Evolutionary conservation across 345 rosid species (phyloP), one percentile per base, ranked within the genome.

Genomic region (Populus deltoides): DNA sequence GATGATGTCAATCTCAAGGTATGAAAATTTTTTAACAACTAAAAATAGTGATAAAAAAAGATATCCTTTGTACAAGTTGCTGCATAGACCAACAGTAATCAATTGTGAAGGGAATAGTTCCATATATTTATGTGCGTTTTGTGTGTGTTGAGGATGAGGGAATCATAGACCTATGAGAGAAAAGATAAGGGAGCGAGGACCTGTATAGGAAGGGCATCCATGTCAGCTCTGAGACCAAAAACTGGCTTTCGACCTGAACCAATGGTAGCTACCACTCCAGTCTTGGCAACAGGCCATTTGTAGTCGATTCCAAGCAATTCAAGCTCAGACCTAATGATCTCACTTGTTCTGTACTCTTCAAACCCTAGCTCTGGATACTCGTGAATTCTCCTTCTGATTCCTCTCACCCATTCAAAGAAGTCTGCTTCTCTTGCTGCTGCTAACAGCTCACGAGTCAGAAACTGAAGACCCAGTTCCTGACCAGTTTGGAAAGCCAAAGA

Each of bases 181-280:
- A 22, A 74, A 71, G 15, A n/a, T n/a, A n/a, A 31, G 75, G 35
- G 65, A 66, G n/a, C 1, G 62, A 22, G 13, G 38, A 92, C 97
- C 91, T 92, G 92, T 47, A 90, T 59, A 1, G 92, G 94, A 71
- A 92, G 92, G 71, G 91, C 92, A 76, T 92, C 97, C 93, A 90
- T 92, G 81, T 90, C 93, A 62, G 92, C 92, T 77, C 92, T 85
- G 68, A 90, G 91, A 73, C 85, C 86, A 20, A 92, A 90, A 33
- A 89, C 89, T 22, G 93, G 93, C 75, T 84, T 76, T 0, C 77
- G 75, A 17, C 88, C 90, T 27, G 89, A 82, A 38, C 92, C 91
- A 71, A 90, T 83, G 70, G 86, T 86, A 59, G 86, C 93, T 8
- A 89, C 91, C 31, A 90, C 92, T 1, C 92, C 92, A 39, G 93